These are phyloP conservation scores for Cutaneotrichosporon curvatum DNA, from an alignment of 1,284 basidiomycete genomes.

Conservation along the genomic window DNA sequence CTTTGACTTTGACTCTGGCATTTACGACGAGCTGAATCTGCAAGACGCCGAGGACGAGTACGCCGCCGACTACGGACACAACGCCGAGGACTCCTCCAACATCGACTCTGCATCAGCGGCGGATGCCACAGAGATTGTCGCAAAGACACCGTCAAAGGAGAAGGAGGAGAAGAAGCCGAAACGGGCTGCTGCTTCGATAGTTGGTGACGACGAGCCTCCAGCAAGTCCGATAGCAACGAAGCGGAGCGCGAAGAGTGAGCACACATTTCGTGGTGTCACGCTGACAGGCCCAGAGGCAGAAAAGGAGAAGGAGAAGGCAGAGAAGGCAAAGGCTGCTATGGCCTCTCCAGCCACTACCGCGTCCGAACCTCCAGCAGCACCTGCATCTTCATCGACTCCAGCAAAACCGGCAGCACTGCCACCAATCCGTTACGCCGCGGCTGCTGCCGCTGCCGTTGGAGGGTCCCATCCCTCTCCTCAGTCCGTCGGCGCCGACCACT, in stretches of 20 bases:
- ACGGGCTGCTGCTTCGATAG: not conserved
- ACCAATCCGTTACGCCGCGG: conserved; percentile 79
- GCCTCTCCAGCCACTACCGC: conserved; percentile 16
- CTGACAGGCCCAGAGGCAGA: conserved; percentile 14
- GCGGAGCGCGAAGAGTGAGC: conserved; percentile 18
- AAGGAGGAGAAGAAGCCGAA: conserved; percentile 34
- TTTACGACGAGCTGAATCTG: conserved; percentile 96
- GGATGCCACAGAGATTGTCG: conserved; percentile 26
- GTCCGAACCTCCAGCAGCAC: conserved; percentile 37
- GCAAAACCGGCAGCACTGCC: conserved; percentile 55
- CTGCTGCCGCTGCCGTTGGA: conserved; percentile 74
- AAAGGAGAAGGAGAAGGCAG: conserved; percentile 15
- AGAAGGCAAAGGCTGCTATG: conserved; percentile 20
- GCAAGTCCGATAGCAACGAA: conserved; percentile 35
- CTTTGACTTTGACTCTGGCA: conserved; percentile 94
- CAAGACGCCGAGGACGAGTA: conserved; percentile 76
- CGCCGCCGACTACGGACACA: conserved; percentile 64
- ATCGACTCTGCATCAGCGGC: conserved; percentile 48
- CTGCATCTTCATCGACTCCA: conserved; percentile 42
- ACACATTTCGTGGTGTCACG: not conserved
- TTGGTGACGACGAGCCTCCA: conserved; percentile 17
- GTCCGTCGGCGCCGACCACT: too few species aligned
- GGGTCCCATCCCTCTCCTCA: conserved; percentile 26
- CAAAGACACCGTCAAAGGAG: conserved; percentile 40
- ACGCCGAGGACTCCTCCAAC: conserved; percentile 57